Conservation (phyloP, 352 stramenopile genomes). For the Pythium coloratum region DNA sequence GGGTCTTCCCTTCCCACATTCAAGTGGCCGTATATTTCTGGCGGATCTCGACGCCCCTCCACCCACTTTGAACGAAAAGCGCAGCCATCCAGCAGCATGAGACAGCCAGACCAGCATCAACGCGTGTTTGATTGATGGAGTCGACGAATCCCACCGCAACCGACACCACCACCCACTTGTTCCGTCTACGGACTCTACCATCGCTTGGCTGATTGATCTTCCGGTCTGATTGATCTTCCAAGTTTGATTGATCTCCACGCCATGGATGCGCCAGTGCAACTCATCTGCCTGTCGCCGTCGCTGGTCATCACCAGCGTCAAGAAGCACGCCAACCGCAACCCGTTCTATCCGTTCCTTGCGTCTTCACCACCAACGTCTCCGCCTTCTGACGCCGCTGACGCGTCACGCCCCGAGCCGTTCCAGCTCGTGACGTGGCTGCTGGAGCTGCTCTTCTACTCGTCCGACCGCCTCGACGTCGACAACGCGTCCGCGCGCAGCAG, state of each 20-base stretch:
- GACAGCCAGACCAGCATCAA: slow-evolving; percentile 1
- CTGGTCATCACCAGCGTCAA: slow-evolving; percentile 60
- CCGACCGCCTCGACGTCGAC: slow-evolving; percentile 5
- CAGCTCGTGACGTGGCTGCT: slow-evolving; percentile 47
- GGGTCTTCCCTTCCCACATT: slow-evolving; percentile 4
- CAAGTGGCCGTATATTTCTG: slow-evolving; percentile 14
- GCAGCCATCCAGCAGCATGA: slow-evolving; percentile 7
- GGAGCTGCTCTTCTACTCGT: slow-evolving; percentile 56
- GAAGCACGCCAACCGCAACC: slow-evolving; percentile 31
- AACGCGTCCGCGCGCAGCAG: neutral
- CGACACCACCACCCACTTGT: neutral
- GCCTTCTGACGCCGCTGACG: neutral
- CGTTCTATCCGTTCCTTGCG: slow-evolving; percentile 29
- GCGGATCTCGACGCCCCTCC: neutral
- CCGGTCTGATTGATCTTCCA: neutral
- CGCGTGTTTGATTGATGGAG: neutral
- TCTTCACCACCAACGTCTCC: neutral
- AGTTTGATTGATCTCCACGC: neutral
- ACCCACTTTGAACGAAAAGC: slow-evolving; percentile 1
- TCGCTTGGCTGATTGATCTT: neutral
- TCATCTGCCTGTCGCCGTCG: slow-evolving; percentile 52
- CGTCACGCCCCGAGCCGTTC: slow-evolving; percentile 14
- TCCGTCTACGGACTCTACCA: neutral
- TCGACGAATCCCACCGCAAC: too few species aligned
- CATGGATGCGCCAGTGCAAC: slow-evolving; percentile 45